Percentiles rank a stretch among this genome's conserved stretches.
These are phyloP conservation scores for Amanita inopinata DNA, from an alignment of 768 basidiomycete species.

Conservation along the genomic window DNA sequence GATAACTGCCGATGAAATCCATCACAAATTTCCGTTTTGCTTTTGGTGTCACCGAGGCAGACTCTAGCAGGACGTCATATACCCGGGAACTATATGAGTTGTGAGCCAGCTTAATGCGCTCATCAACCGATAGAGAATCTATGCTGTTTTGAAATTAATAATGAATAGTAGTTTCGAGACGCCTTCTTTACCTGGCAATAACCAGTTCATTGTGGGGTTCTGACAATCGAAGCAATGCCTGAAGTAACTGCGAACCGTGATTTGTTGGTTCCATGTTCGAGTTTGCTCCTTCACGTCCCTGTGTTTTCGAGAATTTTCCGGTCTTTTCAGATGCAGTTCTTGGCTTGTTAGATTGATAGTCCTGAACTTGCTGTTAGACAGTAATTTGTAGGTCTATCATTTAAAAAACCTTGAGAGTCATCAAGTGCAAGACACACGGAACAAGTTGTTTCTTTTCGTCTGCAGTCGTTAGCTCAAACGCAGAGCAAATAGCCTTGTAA, in stretches of 20 bases:
- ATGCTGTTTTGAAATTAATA: conserved; percentile 32
- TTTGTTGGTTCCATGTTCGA: conserved; percentile 53
- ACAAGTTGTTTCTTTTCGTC: conserved; percentile 49
- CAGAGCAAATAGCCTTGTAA: conserved; percentile 45
- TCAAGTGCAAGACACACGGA: conserved; percentile 54
- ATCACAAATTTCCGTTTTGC: conserved; percentile 63
- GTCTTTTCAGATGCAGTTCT: conserved; percentile 8
- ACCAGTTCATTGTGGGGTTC: conserved; percentile 60
- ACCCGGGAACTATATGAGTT: conserved; percentile 65
- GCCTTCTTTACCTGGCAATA: conserved; percentile 49
- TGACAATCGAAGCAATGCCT: conserved; percentile 66
- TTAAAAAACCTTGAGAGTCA: conserved; percentile 36
- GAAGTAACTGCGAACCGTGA: conserved; percentile 80
- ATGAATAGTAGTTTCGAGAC: not conserved
- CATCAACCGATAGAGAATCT: conserved; percentile 42
- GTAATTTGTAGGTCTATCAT: conserved; percentile 1
- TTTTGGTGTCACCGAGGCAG: conserved; percentile 52
- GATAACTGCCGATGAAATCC: conserved; percentile 71
- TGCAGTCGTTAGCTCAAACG: conserved; percentile 43
- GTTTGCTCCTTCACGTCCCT: conserved; percentile 14
- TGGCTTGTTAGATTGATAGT: conserved; percentile 16
- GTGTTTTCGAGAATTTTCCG: conserved; percentile 11
- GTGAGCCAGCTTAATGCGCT: conserved; percentile 42
- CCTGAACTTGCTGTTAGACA: conserved; percentile 12
- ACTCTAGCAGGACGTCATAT: conserved; percentile 69